A percentile compares a stretch with the other conserved stretches of the same genome.
Evolutionary conservation across 1,284 basidiomycete genomes (phyloP).

Genomic region (Serendipita sp.): DNA sequence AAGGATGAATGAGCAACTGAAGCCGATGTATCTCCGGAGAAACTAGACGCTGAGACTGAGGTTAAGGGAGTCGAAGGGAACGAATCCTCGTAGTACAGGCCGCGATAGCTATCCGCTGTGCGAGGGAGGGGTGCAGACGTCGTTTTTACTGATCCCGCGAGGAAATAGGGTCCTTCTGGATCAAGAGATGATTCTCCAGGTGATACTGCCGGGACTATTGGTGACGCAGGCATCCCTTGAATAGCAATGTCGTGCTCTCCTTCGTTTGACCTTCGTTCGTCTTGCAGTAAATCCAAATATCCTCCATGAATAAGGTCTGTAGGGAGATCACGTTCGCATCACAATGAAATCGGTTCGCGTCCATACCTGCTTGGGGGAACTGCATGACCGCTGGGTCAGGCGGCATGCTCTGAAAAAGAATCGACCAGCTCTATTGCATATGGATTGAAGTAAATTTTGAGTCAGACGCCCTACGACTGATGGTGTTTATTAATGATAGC

Average conservation of each 20-base stretch:
- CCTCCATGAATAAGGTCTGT: too few species aligned
- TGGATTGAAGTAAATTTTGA: too few species aligned
- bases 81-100: neutral
- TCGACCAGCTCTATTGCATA: too few species aligned
- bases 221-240: slow-evolving; percentile 1
- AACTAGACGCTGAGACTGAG: neutral
- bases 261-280: neutral
- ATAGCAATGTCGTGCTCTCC: neutral
- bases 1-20: neutral
- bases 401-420: neutral
- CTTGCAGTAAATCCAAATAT: too few species aligned
- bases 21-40: neutral
- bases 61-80: neutral
- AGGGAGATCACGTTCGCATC: too few species aligned
- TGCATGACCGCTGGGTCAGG: neutral
- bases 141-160: neutral
- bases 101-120: neutral
- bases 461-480: too few species aligned
- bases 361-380: neutral
- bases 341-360: too few species aligned
- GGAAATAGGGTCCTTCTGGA: neutral
- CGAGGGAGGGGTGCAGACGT: neutral
- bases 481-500: too few species aligned
- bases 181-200: neutral
- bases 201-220: neutral